Base-by-base conservation (phyloP, 495 filamentous ascomycete species). In the Hypoxylon fragiforme region DNA sequence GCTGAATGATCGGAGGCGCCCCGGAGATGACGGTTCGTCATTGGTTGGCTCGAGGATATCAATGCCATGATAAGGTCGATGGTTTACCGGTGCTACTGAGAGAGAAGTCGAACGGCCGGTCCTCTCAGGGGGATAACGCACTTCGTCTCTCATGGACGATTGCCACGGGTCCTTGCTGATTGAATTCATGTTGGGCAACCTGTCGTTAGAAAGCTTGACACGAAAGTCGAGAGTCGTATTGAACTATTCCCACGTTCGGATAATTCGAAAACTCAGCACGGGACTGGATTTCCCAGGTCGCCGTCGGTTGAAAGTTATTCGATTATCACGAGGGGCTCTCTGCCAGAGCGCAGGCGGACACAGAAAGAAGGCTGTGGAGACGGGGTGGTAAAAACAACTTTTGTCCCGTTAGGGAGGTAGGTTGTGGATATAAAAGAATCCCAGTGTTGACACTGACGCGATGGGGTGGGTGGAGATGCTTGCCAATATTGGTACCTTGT, bases 11-110 rank as follows among this genome's bases (percentile, higher is more conserved):
- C 80, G 77, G 54, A 81, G 73, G 43, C 71, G 70, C 57, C 80
- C 75, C 42, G 80, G 77, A 4, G 80, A 81, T 11, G 79, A 78
- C 24, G 78, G 80, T 30, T 75, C 76, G 49, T 80, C 76, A 36
- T 81, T 66, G 11, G 78, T 70, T 21, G 78, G 77, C 31, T 74
- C 75, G 36, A 81, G 55, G 36, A 73, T 48, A 30, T 65, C 66
- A 55, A 73, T 57, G 63, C 54, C 47, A 45, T 63, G 53, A 15
- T 46, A 37, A 48, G 69, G 52, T 54, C 62, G 53, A 20, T 57
- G 48, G 46, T 37, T 18, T 5, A 47, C 32, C 26, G 52, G 39
- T 40, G 48, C 42, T 16, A 36, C 54, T 16, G 45, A 41, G 44
- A 50, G 40, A 22, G 22, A 37, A 19, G 52, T 57, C 12, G 54